These are phyloP conservation scores for Danielozyma ontarioensis DNA, from an alignment of 805 yeast genomes.

Conservation along the genomic window DNA sequence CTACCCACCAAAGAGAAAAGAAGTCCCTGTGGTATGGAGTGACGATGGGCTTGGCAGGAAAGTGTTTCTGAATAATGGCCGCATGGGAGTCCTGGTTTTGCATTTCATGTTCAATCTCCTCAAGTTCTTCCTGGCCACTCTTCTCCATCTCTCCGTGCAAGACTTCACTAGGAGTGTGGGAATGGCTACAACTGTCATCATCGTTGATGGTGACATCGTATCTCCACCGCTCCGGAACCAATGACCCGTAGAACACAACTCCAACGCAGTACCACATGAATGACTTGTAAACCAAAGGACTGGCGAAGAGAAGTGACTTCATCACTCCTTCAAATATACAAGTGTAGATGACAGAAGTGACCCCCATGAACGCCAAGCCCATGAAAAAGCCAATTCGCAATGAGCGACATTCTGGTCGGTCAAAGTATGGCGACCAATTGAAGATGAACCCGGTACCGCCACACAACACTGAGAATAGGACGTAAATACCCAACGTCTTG, in stretches of 20 bases:
- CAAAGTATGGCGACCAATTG: conserved; percentile 92
- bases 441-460: conserved; percentile 71
- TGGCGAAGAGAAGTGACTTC: conserved; percentile 48
- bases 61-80: conserved; percentile 30
- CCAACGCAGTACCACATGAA: conserved; percentile 75
- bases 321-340: conserved; percentile 50
- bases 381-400: conserved; percentile 77
- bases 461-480: conserved; percentile 56
- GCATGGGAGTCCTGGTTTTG: conserved; percentile 18
- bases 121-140: conserved; percentile 35
- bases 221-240: conserved; percentile 87
- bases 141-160: conserved; percentile 29
- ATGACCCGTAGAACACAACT: conserved; percentile 79
- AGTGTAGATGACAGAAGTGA: conserved; percentile 55
- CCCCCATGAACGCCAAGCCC: conserved; percentile 72
- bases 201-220: conserved; percentile 58
- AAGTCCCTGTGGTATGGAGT: conserved; percentile 38
- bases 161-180: conserved; percentile 24
- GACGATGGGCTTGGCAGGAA: conserved; percentile 24
- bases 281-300: conserved; percentile 66
- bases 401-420: conserved; percentile 77
- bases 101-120: conserved; percentile 24
- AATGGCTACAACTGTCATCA: conserved; percentile 19
- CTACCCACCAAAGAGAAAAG: conserved; percentile 77
- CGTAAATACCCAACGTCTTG: conserved; percentile 41